These are phyloP conservation scores for Combretum micranthum DNA, from an alignment of 345 rosid genomes.

Conservation along the genomic window DNA sequence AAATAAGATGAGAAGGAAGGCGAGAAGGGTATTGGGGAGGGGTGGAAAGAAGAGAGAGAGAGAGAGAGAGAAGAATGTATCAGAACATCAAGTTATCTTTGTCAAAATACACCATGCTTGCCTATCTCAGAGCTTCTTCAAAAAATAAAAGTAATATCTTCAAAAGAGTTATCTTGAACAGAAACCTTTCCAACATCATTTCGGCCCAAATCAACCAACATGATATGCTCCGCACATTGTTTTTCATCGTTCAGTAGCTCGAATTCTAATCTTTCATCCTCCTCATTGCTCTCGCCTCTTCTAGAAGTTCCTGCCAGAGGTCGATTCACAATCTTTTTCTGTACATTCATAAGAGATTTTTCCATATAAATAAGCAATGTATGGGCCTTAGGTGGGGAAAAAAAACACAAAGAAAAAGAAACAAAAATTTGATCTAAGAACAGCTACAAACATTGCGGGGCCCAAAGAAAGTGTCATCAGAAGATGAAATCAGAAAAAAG, in stretches of 20 bases:
- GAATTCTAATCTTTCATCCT: slow-evolving; percentile 48
- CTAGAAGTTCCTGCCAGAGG: slow-evolving; percentile 80
- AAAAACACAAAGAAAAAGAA: not conserved
- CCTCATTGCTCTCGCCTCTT: slow-evolving; percentile 62
- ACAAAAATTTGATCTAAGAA: not conserved
- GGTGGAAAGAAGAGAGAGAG: too few relatives aligned
- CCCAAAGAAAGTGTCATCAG: not conserved
- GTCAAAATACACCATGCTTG: too few relatives aligned
- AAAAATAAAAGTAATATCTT: too few relatives aligned
- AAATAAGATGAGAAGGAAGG: not conserved
- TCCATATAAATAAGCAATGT: not conserved
- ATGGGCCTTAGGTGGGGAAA: not conserved
- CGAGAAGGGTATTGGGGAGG: too few relatives aligned
- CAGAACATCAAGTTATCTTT: too few relatives aligned
- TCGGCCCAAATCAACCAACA: slow-evolving; percentile 88
- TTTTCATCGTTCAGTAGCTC: slow-evolving; percentile 58
- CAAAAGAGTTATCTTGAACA: too few relatives aligned
- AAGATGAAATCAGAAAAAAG: too few relatives aligned
- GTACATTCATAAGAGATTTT: slow-evolving; percentile 9
- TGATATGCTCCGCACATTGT: slow-evolving; percentile 83
- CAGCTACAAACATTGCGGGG: too few relatives aligned
- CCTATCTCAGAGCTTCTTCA: too few relatives aligned
- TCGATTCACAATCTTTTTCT: slow-evolving; percentile 79
- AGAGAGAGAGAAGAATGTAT: too few relatives aligned
- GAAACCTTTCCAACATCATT: slow-evolving; percentile 84